Base-by-base conservation (phyloP, 2,329 filamentous ascomycete genomes). In the Beauveria brongniartii region DNA sequence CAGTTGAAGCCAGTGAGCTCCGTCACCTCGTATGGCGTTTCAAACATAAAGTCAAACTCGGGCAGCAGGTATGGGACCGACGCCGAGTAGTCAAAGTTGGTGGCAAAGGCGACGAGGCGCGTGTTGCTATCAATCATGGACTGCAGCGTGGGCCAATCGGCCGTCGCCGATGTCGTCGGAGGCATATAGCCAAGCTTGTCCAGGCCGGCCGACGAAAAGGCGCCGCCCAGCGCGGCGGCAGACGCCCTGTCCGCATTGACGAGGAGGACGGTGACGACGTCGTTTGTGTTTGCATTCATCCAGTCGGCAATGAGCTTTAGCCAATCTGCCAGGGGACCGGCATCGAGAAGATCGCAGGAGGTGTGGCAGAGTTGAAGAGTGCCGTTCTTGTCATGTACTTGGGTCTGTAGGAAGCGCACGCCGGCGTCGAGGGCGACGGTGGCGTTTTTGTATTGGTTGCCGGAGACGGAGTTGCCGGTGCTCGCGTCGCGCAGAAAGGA, bases 401-500 rank as follows among this genome's bases (percentile, higher is more conserved):
- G 89, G 0, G 81, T 85, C 62, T 88, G 84, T 16, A 93, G 80
- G 46, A 92, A 75, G 18, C 90, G 83, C 37, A 93, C 79, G 20
- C 90, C 89, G 5, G 87, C 84, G 60, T 85, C 81, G 58, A 92
- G 81, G 61, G 90, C 88, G 6, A 81, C 75, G 2, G 87, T 90
- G 7, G 87, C 86, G 72, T 91, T 89, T 74, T 82, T 86, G 75
- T 79, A 90, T 74, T 92, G 90, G 71, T 91, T 89, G 6, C 87
- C 89, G 2, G 85, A 82, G 3, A 85, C 72, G 28, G 84, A 85
- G 71, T 87, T 83, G 63, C 75, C 77, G 1, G 84, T 88, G 60
- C 79, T 80, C 28, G 75, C 71, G 67, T 91, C 86, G 55, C 88
- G 80, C 48, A 92, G 72, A 70, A 92, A 92, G 12, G 89, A 80